Percentiles rank a stretch among this genome's conserved stretches.
These are phyloP conservation scores for Neostapfia colusana DNA, from an alignment of 176 grass and related monocot genomes.

Conservation along the genomic window DNA sequence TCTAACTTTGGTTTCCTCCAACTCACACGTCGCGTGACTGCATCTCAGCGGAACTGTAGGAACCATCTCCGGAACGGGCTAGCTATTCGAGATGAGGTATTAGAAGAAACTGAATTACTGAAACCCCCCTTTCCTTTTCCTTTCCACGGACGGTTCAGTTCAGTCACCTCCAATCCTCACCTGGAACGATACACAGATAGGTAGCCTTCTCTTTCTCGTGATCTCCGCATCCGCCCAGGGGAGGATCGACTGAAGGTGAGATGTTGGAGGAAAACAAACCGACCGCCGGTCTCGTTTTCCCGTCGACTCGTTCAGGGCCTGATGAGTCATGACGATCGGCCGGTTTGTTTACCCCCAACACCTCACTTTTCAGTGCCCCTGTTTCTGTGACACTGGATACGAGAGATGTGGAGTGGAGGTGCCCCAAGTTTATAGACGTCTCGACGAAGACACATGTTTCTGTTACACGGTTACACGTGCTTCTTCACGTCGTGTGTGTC, in stretches of 20 bases:
- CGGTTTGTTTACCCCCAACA: constrained; percentile 50
- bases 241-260: constrained; percentile 35
- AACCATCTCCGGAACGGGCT: not conserved
- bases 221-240: not conserved
- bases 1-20: too few species aligned
- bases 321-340: not conserved
- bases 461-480: too few species aligned
- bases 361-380: constrained; percentile 47
- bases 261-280: constrained; percentile 59
- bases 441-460: too few species aligned
- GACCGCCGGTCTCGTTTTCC: not conserved
- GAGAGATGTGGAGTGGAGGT: too few species aligned
- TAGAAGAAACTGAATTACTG: constrained; percentile 72
- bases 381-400: too few species aligned
- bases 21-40: too few species aligned
- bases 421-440: too few species aligned
- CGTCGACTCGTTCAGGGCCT: not conserved
- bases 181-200: not conserved
- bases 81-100: constrained; percentile 46
- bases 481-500: too few species aligned
- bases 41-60: too few species aligned
- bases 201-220: not conserved
- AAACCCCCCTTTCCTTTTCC: not conserved
- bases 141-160: constrained; percentile 17
- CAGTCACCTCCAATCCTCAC: constrained; percentile 50